phyloP scores from a whole-genome alignment of 1,284 basidiomycete genomes.

The Rhizoctonia solani region DNA sequence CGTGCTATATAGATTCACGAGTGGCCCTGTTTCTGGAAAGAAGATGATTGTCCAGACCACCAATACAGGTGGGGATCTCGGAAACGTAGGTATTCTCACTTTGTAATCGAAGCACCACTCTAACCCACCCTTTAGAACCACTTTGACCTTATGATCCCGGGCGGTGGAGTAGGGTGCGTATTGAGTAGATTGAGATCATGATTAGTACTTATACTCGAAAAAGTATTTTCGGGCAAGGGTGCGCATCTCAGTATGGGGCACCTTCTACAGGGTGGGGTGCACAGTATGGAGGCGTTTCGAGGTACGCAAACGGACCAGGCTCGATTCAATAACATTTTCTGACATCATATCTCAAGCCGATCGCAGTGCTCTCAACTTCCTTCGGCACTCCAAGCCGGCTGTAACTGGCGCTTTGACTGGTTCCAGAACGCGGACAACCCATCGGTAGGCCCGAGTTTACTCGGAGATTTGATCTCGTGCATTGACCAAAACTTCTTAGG shows the following conservation, averaged over 20 bases:
- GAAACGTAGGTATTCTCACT: conserved; percentile 14
- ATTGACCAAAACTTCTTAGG: too few species aligned
- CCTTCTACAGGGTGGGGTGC: conserved; percentile 34
- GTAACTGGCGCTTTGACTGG: conserved; percentile 37
- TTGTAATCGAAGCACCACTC: background rate
- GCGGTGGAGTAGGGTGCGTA: conserved; percentile 38
- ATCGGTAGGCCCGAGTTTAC: background rate
- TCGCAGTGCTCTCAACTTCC: conserved; percentile 32
- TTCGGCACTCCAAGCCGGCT: conserved; percentile 35
- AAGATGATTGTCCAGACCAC: conserved; percentile 37
- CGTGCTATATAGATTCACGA: conserved; percentile 33
- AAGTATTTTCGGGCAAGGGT: conserved; percentile 35
- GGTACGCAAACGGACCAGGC: background rate
- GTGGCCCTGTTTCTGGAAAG: conserved; percentile 37
- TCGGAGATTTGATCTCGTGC: too few species aligned
- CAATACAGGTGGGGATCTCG: conserved; percentile 38
- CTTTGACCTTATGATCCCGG: conserved; percentile 39
- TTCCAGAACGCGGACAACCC: conserved; percentile 35
- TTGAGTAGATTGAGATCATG: background rate
- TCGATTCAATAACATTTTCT: too few species aligned
- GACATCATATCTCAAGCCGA: background rate
- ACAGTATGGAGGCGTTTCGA: conserved; percentile 36
- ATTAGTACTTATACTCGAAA: background rate
- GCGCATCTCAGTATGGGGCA: conserved; percentile 36
- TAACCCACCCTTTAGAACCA: conserved; percentile 22